Conservation (phyloP, 495 filamentous ascomycete genomes). For the Thermothielavioides terrestris region DNA sequence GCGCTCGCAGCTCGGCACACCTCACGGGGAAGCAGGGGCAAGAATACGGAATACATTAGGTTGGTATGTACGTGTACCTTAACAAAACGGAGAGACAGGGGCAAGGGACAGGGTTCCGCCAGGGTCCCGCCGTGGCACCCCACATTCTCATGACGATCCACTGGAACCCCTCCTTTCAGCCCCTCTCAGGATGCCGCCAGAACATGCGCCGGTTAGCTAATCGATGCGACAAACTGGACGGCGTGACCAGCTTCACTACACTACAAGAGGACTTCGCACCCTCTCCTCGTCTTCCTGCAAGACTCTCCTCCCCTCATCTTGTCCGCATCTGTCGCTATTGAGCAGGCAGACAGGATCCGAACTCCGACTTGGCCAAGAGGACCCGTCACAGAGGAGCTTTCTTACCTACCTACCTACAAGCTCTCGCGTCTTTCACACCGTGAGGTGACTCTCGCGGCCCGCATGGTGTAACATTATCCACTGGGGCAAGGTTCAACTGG, state of each 20-base stretch:
- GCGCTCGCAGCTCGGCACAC: not conserved
- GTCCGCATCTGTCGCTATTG: too few relatives aligned
- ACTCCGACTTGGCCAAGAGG: too few relatives aligned
- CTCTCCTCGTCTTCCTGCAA: not conserved
- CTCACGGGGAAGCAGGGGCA: too few relatives aligned
- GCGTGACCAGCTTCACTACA: not conserved
- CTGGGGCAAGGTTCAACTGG: not conserved
- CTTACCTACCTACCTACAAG: not conserved
- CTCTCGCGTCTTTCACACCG: not conserved
- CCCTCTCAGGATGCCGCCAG: constrained; percentile 9
- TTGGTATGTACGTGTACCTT: too few relatives aligned
- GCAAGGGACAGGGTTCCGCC: not conserved
- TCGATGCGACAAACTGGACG: constrained; percentile 4
- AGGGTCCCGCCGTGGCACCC: not conserved
- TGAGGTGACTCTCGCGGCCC: too few relatives aligned
- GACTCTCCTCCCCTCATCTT: not conserved
- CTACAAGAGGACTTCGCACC: constrained; percentile 2
- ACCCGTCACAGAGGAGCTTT: too few relatives aligned
- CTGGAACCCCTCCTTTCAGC: constrained; percentile 5
- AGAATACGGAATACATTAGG: too few relatives aligned
- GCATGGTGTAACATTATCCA: too few relatives aligned
- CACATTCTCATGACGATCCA: not conserved
- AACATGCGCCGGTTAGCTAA: constrained; percentile 8
- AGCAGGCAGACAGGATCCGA: too few relatives aligned
- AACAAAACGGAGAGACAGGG: too few relatives aligned